phyloP scores from a whole-genome alignment of 108 stramenopile genomes.

The Cyclotella sp. region DNA sequence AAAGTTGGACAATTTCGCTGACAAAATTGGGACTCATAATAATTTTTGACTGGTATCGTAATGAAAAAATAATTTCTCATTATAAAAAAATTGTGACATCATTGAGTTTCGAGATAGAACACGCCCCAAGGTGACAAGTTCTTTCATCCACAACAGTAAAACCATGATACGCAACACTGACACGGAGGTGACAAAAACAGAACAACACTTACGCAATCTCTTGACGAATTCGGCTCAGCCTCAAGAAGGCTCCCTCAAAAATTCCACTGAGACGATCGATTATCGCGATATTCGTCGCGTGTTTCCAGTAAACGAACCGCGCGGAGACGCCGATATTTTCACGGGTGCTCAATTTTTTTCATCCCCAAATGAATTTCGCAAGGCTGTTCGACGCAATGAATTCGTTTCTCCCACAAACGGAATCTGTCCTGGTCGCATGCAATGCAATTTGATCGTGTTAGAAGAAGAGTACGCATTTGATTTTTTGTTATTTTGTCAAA shows the following conservation, averaged over 20 bases:
- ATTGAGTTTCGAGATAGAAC: too few relatives aligned
- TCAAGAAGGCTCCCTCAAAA: conserved; percentile 31
- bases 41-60: too few relatives aligned
- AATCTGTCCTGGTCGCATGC: conserved; percentile 78
- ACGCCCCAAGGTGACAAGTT: too few relatives aligned
- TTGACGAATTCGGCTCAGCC: conserved; percentile 25
- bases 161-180: neutral
- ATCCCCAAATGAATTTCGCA: conserved; percentile 51
- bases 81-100: too few relatives aligned
- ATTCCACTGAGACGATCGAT: neutral
- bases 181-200: conserved; percentile 1
- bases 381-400: conserved; percentile 46
- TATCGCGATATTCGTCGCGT: conserved; percentile 25
- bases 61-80: too few relatives aligned
- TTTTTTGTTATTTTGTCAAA: conserved; percentile 90
- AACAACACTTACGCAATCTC: conserved; percentile 19
- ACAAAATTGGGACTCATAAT: too few relatives aligned
- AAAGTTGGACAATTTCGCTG: too few relatives aligned
- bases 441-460: conserved; percentile 89
- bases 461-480: conserved; percentile 80
- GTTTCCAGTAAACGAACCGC: neutral
- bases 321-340: neutral
- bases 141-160: too few relatives aligned
- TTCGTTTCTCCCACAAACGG: conserved; percentile 76
- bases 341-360: neutral